Percentiles rank a stretch among this genome's conserved stretches.
phyloP scores from a whole-genome alignment of 768 basidiomycete genomes.

The Crucibulum laeve region DNA sequence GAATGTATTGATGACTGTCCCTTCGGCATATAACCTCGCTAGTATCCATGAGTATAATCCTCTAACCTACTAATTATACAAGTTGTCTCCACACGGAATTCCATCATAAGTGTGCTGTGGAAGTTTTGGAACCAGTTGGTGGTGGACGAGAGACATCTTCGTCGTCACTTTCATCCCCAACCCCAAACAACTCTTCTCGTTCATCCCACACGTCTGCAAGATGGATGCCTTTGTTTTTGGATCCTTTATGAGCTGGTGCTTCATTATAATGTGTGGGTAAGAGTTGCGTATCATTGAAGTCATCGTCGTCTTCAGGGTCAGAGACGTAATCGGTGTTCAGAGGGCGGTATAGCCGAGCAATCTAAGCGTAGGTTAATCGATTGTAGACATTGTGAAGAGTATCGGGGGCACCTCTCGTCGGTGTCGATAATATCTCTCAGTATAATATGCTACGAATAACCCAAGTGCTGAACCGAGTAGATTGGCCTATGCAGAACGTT shows the following conservation, averaged over 20 bases:
- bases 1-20: background rate
- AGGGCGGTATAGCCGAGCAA: slow-evolving; percentile 74
- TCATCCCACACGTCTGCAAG: slow-evolving; percentile 74
- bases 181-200: slow-evolving; percentile 68
- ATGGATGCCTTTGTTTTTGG: slow-evolving; percentile 26
- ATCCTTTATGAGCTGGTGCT: slow-evolving; percentile 18
- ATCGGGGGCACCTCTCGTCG: slow-evolving; percentile 62
- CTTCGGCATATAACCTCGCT: too few relatives aligned
- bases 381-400: background rate
- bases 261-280: slow-evolving; percentile 46
- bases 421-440: slow-evolving; percentile 74
- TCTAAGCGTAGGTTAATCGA: slow-evolving; percentile 34
- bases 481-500: slow-evolving; percentile 56
- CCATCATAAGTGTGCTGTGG: background rate
- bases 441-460: slow-evolving; percentile 57
- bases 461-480: slow-evolving; percentile 69
- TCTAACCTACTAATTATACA: background rate
- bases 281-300: slow-evolving; percentile 43
- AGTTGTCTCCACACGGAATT: background rate
- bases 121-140: background rate
- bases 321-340: slow-evolving; percentile 47
- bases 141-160: slow-evolving; percentile 28
- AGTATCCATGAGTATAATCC: too few relatives aligned
- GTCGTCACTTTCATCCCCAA: slow-evolving; percentile 61
- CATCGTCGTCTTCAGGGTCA: slow-evolving; percentile 53